Base-by-base conservation (phyloP, 345 rosid genomes). In the Euclidium syriacum region DNA sequence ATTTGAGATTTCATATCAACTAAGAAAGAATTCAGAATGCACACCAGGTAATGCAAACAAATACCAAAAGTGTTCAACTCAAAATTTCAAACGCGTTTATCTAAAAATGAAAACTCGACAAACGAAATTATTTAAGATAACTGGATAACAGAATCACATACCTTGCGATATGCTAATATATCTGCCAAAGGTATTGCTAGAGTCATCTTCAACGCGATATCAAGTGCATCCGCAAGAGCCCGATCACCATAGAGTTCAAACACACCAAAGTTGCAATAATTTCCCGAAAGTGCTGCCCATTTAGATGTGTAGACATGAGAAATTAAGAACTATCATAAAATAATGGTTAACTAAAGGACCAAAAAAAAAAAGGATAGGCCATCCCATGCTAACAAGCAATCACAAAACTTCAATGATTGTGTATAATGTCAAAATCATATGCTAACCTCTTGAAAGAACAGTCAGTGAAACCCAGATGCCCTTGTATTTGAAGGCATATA, bases 161-260 rank as follows among this genome's bases (percentile, higher is more conserved):
- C 99, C 97, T 95, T 95, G 66, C 91, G 79, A 72, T 73, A 95
- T 42, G 97, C 99, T 73, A 90, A 77, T 49, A 78, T 82, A 78
- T 95, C 99, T 50, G 99, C 81, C 76, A 90, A 62, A 53, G 99
- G 99, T 78, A 95, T 79, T 64, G 99, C 86, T 5, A 95, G 66
- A 32, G 83, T 80, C 99, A 88, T 80, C 87, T 90, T 90, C 62
- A 95, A 69, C 48, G 91, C 81, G 48, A 90, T 78, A 67, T 95
- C 96, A 72, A 95, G 95, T 48, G 85, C 99, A 80, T 90, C 95
- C 12, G 96, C 75, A 32, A 95, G 96, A 35, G 99, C 99, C 73
- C 91, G 80, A 78, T 95, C 99, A 8, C 99, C 99, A 71, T 95
- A 95, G 12, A 95, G 82, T 75, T 90, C 99, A 72, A 95, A 90